Conservation (phyloP, 2,329 filamentous ascomycete species). For the Colletotrichum sansevieriae region DNA sequence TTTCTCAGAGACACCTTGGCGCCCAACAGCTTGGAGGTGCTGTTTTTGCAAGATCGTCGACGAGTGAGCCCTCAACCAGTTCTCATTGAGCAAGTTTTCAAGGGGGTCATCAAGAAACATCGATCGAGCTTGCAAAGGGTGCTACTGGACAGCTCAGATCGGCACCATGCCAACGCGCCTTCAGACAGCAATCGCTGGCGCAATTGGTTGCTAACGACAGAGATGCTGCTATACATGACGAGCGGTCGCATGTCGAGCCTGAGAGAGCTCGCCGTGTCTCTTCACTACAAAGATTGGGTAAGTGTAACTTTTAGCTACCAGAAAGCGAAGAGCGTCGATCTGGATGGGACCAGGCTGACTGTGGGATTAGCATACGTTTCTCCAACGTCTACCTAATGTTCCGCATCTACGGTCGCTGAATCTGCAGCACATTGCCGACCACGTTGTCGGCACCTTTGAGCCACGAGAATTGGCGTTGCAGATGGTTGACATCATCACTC, state of each 20-base stretch:
- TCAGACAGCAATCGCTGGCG: conserved; percentile 66
- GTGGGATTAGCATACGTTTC: conserved; percentile 75
- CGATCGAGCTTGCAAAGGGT: conserved; percentile 78
- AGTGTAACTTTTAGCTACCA: conserved; percentile 48
- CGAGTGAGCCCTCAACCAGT: conserved; percentile 65
- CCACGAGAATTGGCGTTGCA: conserved; percentile 80
- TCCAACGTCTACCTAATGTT: conserved; percentile 79
- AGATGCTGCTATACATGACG: conserved; percentile 79
- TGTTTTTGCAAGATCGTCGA: conserved; percentile 79
- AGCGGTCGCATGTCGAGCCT: conserved; percentile 81
- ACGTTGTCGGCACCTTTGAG: conserved; percentile 67
- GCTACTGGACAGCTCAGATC: conserved; percentile 77
- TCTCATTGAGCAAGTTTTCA: conserved; percentile 78
- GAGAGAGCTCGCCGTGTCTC: conserved; percentile 77
- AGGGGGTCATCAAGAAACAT: conserved; percentile 78
- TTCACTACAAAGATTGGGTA: conserved; percentile 86
- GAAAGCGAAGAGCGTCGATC: conserved; percentile 30
- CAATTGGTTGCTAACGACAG: conserved; percentile 78
- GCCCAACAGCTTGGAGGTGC: conserved; percentile 82
- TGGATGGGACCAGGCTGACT: conserved; percentile 38
- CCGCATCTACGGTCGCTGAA: conserved; percentile 79
- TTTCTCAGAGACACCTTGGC: conserved; percentile 84
- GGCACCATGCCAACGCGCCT: conserved; percentile 47
- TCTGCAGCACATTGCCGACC: conserved; percentile 75
- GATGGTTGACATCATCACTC: conserved; percentile 81